Evolutionary conservation across 306 rosid genomes (phyloP).

Genomic region (Vachellia collinsii): DNA sequence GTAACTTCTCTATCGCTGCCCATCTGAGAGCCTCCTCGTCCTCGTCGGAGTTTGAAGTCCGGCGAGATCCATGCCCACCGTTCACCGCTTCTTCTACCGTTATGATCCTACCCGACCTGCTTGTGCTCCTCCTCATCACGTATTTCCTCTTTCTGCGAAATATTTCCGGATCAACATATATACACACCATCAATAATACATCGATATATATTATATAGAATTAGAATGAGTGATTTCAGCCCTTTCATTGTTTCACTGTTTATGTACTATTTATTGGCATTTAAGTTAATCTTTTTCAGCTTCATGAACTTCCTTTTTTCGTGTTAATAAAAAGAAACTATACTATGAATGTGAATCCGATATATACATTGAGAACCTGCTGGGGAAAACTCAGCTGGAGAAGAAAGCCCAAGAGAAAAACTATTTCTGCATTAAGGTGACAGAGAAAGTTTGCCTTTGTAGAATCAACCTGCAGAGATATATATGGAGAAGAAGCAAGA

Average conservation of each 20-base stretch:
- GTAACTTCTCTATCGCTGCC: conserved; percentile 94
- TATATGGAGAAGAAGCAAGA: neutral
- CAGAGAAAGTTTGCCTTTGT: neutral
- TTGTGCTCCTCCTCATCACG: conserved; percentile 61
- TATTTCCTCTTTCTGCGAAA: conserved; percentile 33
- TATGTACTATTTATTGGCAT: neutral
- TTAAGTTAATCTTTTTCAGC: neutral
- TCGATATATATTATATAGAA: too few relatives aligned
- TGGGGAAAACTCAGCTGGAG: neutral
- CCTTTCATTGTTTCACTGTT: too few relatives aligned
- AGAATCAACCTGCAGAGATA: neutral
- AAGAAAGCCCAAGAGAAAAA: neutral
- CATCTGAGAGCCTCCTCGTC: conserved; percentile 90
- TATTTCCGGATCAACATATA: neutral
- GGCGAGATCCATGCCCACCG: conserved; percentile 52
- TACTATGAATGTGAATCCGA: neutral
- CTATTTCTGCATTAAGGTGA: neutral
- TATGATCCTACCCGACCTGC: conserved; percentile 67
- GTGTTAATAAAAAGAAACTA: too few relatives aligned
- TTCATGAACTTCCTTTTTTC: neutral
- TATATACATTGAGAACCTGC: neutral
- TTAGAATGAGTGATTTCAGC: too few relatives aligned
- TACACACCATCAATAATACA: too few relatives aligned
- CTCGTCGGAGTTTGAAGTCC: conserved; percentile 56
- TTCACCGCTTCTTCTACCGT: conserved; percentile 64